These are phyloP conservation scores for Ailanthus altissimus DNA, from an alignment of 345 rosid genomes.

Conservation along the genomic window DNA sequence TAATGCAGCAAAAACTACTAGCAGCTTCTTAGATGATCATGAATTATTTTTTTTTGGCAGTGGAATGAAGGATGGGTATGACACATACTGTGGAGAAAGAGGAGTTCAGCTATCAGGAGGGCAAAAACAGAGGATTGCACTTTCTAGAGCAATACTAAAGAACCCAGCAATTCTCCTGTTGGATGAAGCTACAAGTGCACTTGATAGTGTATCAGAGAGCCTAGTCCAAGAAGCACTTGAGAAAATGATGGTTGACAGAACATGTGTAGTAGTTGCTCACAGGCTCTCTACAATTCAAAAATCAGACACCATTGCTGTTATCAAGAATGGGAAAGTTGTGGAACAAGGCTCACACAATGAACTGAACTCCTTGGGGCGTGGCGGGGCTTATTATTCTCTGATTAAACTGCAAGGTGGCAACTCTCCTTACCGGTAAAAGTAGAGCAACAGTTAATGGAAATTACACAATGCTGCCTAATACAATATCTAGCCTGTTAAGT, in stretches of 20 bases:
- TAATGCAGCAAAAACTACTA: not conserved
- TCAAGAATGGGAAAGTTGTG: constrained; percentile 50
- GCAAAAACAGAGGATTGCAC: constrained; percentile 71
- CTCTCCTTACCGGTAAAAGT: constrained; percentile 33
- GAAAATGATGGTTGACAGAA: constrained; percentile 62
- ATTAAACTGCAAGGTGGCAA: constrained; percentile 37
- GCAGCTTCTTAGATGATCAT: not conserved
- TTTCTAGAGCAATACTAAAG: constrained; percentile 72
- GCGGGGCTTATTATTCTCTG: constrained; percentile 48
- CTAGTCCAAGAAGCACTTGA: constrained; percentile 63
- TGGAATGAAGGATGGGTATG: constrained; percentile 71
- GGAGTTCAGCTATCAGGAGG: constrained; percentile 75
- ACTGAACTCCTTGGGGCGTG: constrained; percentile 41
- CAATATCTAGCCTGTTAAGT: not conserved
- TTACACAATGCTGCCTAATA: not conserved
- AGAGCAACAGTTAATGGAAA: not conserved
- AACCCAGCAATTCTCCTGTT: constrained; percentile 61
- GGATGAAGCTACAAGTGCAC: constrained; percentile 81
- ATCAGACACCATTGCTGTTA: constrained; percentile 50
- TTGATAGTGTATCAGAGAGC: constrained; percentile 60
- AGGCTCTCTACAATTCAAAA: constrained; percentile 63
- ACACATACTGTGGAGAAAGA: constrained; percentile 63
- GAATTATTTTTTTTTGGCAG: constrained; percentile 27
- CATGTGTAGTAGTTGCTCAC: constrained; percentile 58
- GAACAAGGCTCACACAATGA: constrained; percentile 62